A percentile compares a stretch with the other conserved stretches of the same genome.
Evolutionary conservation across 768 basidiomycete genomes (phyloP).

Genomic region (Podaxis sp.): DNA sequence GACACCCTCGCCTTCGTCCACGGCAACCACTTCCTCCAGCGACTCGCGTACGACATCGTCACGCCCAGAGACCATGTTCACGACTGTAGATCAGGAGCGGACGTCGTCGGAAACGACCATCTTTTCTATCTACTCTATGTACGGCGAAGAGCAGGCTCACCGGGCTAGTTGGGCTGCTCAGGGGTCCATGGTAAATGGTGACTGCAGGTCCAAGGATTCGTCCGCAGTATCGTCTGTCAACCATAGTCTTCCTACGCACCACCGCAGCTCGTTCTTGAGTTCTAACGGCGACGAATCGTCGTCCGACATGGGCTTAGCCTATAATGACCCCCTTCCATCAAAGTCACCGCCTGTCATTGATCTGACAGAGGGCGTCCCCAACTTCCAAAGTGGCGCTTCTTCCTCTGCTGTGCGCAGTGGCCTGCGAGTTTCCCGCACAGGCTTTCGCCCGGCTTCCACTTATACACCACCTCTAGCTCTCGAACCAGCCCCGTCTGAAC

Average conservation of each 20-base stretch:
- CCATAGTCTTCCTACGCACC: conserved; percentile 25
- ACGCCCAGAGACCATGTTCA: conserved; percentile 27
- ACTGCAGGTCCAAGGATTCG: conserved; percentile 17
- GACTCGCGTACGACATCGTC: conserved; percentile 27
- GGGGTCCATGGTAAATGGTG: conserved; percentile 6
- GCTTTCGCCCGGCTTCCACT: conserved; percentile 24
- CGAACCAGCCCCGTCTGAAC: conserved; percentile 23
- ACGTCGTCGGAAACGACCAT: conserved; percentile 71
- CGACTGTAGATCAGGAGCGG: conserved; percentile 18
- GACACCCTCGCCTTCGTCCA: conserved; percentile 16
- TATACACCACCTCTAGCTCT: conserved; percentile 28
- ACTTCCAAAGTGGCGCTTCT: neutral
- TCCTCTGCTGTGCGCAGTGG: neutral
- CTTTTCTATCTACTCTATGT: conserved; percentile 86
- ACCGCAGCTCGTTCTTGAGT: conserved; percentile 21
- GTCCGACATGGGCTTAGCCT: conserved; percentile 28
- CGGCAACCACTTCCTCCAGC: conserved; percentile 25
- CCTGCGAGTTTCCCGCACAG: neutral
- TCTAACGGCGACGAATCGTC: conserved; percentile 22
- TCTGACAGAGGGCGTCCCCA: neutral
- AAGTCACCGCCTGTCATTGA: conserved; percentile 13
- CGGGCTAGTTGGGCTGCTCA: conserved; percentile 35
- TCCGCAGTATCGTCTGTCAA: conserved; percentile 27
- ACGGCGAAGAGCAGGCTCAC: conserved; percentile 50
- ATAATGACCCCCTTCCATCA: conserved; percentile 22